Conservation (phyloP, 2,329 filamentous ascomycete species). For the Calonectria hawksworthii region DNA sequence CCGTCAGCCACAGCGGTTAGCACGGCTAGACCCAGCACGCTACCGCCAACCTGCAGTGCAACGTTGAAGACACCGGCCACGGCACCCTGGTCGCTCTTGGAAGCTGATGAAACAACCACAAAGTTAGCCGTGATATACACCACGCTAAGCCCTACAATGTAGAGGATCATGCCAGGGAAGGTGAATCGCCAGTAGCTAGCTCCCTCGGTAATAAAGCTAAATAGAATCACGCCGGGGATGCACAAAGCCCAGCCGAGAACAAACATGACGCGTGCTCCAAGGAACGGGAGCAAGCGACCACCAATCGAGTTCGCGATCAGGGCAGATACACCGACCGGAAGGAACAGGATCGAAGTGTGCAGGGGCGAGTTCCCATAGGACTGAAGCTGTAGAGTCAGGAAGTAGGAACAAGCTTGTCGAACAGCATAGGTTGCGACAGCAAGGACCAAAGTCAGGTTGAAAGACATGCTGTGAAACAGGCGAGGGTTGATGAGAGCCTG, state of each 20-base stretch:
- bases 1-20: conserved; percentile 1
- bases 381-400: not conserved
- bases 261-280: not conserved
- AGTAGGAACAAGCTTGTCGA: conserved; percentile 1
- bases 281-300: not conserved
- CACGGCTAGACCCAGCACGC: not conserved
- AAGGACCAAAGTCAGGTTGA: not conserved
- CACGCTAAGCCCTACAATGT: conserved; percentile 6
- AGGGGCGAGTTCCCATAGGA: not conserved
- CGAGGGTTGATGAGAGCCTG: not conserved
- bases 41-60: conserved; percentile 7
- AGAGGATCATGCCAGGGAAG: conserved; percentile 7
- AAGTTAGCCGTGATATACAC: conserved; percentile 10
- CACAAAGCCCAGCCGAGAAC: conserved; percentile 2
- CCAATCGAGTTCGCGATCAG: not conserved
- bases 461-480: not conserved
- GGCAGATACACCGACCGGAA: not conserved
- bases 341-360: not conserved
- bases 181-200: conserved; percentile 10
- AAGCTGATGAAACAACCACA: conserved; percentile 8
- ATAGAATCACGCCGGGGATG: not conserved
- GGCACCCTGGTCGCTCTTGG: conserved; percentile 8
- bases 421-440: not conserved
- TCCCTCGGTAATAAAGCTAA: not conserved
- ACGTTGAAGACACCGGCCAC: conserved; percentile 5